Evolutionary conservation across 495 filamentous ascomycete species (phyloP).

Genomic region (Aspergillus panamensis): DNA sequence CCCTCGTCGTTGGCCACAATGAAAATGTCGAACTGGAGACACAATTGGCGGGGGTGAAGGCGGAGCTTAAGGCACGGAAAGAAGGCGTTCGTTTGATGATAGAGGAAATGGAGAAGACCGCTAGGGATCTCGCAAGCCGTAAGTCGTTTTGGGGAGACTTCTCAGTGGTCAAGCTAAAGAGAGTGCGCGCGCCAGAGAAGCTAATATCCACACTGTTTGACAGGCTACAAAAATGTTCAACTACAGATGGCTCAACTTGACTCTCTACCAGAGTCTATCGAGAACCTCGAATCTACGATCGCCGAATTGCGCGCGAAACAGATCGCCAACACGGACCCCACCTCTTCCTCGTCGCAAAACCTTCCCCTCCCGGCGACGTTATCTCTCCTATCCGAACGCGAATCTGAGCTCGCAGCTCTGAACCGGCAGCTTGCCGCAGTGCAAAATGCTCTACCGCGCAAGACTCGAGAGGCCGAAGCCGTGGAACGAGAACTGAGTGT

Average conservation of each 20-base stretch:
- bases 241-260: slow-evolving; percentile 57
- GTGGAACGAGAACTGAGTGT: slow-evolving; percentile 67
- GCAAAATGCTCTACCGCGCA: slow-evolving; percentile 61
- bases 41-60: slow-evolving; percentile 66
- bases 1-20: slow-evolving; percentile 71
- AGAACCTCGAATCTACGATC: slow-evolving; percentile 58
- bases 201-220: slow-evolving; percentile 9
- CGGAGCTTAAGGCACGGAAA: slow-evolving; percentile 72
- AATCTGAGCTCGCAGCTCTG: slow-evolving; percentile 60
- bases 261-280: slow-evolving; percentile 60
- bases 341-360: slow-evolving; percentile 38
- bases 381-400: slow-evolving; percentile 49
- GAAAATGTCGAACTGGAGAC: slow-evolving; percentile 82
- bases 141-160: slow-evolving; percentile 15
- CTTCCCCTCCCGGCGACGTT: slow-evolving; percentile 39
- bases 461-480: slow-evolving; percentile 67
- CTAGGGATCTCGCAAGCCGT: slow-evolving; percentile 55
- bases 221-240: slow-evolving; percentile 61
- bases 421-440: slow-evolving; percentile 66
- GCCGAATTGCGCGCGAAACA: slow-evolving; percentile 49
- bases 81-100: slow-evolving; percentile 72
- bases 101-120: slow-evolving; percentile 63
- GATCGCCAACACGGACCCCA: slow-evolving; percentile 33
- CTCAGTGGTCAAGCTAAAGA: not conserved
- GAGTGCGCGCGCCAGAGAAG: not conserved